phyloP scores from a whole-genome alignment of 1,139 yeast genomes.

The Lodderomyces metapsilosis region DNA sequence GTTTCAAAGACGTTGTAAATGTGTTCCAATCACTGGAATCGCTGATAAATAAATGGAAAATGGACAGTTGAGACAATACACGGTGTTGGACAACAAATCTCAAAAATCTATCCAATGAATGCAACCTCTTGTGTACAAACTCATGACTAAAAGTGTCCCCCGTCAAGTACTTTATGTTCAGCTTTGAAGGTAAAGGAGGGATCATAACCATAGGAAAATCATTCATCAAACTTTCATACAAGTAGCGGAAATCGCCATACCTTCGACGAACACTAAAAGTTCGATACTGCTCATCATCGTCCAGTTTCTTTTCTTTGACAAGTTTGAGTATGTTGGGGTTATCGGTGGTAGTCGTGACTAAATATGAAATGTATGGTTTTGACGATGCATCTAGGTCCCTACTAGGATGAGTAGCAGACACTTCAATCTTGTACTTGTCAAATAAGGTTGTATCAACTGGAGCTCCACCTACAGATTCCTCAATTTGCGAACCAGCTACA shows the following conservation, averaged over 20 bases:
- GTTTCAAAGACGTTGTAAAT: constrained; percentile 62
- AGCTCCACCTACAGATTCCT: not conserved
- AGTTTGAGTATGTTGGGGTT: constrained; percentile 43
- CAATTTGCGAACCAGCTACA: not conserved
- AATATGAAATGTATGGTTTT: constrained; percentile 77
- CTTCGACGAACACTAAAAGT: constrained; percentile 67
- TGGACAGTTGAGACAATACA: constrained; percentile 62
- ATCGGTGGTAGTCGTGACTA: constrained; percentile 62
- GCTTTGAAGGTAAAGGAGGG: constrained; percentile 94
- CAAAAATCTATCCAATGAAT: constrained; percentile 75
- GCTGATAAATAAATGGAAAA: constrained; percentile 68
- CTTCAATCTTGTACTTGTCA: constrained; percentile 29
- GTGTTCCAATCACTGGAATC: constrained; percentile 85
- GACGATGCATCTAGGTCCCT: constrained; percentile 76
- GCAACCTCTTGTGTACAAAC: constrained; percentile 82
- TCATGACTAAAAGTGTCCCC: constrained; percentile 88
- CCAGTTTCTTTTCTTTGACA: constrained; percentile 17
- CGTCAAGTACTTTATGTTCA: constrained; percentile 84
- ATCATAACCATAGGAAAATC: constrained; percentile 85
- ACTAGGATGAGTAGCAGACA: constrained; percentile 66
- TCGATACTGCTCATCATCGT: constrained; percentile 22
- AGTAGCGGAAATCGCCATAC: constrained; percentile 77
- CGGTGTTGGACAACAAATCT: constrained; percentile 75
- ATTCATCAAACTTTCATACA: constrained; percentile 68
- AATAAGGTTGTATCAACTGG: constrained; percentile 15